Evolutionary conservation across 23 red algal genomes (phyloP), one percentile per base, ranked within the genome.

Genomic region (Cyanidioschyzon merolae): DNA sequence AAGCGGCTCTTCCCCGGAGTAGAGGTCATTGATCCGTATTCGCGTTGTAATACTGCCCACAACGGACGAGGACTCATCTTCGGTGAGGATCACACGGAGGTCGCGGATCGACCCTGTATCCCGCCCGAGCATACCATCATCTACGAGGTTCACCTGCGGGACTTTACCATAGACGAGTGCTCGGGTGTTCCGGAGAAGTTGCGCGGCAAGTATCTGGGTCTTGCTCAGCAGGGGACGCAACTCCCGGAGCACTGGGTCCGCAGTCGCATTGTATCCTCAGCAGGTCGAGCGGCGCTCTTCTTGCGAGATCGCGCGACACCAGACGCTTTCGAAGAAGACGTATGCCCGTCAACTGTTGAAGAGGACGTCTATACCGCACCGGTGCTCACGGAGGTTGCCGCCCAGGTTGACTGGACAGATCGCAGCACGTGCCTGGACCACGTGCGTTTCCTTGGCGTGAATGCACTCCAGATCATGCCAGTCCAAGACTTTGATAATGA

Each of bases 401-500:
- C 7, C 45, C 45, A 54, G 45, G 45, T 54, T 54, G 45, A 7
- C 7, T 54, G 45, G 45, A 54, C 45, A 7, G 45, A 54, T 54
- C 45, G 45, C 45, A 54, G 79, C 2, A 83, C 90, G 15, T 84
- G 74, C 18, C 57, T 93, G 21, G 85, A 87, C 40, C 90, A 93
- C 59, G 77, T 93, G 50, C 79, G 77, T 0, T 79, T 88, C 37
- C 87, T 95, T 82, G 90, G 90, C 25, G 84, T 88, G 29, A 95
- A 57, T 0, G 74, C 90, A 0, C 68, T 95, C 39, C 84, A 95
- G 50, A 82, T 95, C 30, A 59, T 95, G 76, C 90, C 90, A 27
- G 76, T 95, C 29, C 84, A 88, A 58, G 84, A 95, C 80, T 95
- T 95, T 76, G 90, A 95, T 26, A 88, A 95, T 34, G 74, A 84